Conservation (phyloP, 1,284 basidiomycete genomes). For the Marasmius oreades region DNA sequence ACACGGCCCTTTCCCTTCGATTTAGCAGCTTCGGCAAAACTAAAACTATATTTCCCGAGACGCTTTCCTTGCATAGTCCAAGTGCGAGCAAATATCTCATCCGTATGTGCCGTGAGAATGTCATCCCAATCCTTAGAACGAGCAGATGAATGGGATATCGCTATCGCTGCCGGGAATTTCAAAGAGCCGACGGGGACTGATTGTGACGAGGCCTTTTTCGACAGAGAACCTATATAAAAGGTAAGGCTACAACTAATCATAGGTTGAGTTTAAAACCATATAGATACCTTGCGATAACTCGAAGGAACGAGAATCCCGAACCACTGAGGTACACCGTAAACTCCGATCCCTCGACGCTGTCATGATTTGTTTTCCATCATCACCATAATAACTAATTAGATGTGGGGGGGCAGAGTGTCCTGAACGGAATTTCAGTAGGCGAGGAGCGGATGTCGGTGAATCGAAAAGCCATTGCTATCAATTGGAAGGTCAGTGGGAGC, state of each 20-base stretch:
- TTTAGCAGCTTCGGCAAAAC: conserved; percentile 43
- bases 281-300: conserved; percentile 87
- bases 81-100: conserved; percentile 76
- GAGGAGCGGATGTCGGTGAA: conserved; percentile 80
- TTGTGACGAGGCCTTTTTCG: conserved; percentile 79
- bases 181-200: conserved; percentile 79
- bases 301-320: conserved; percentile 89
- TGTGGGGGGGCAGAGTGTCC: conserved; percentile 93
- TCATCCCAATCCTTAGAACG: conserved; percentile 98
- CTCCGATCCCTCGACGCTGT: conserved; percentile 87
- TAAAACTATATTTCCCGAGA: conserved; percentile 71
- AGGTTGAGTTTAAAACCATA: neutral
- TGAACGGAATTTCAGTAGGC: conserved; percentile 87
- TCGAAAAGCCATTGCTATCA: conserved; percentile 97
- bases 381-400: conserved; percentile 92
- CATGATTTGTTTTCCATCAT: conserved; percentile 92
- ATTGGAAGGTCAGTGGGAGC: neutral
- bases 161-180: conserved; percentile 77
- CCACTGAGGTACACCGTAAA: conserved; percentile 87
- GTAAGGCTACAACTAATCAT: conserved; percentile 2
- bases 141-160: conserved; percentile 76
- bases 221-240: conserved; percentile 61
- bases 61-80: conserved; percentile 87
- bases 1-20: conserved; percentile 43
- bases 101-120: conserved; percentile 85